Evolutionary conservation across 2,329 filamentous ascomycete genomes (phyloP).

Genomic region (Sclerotinia minor): DNA sequence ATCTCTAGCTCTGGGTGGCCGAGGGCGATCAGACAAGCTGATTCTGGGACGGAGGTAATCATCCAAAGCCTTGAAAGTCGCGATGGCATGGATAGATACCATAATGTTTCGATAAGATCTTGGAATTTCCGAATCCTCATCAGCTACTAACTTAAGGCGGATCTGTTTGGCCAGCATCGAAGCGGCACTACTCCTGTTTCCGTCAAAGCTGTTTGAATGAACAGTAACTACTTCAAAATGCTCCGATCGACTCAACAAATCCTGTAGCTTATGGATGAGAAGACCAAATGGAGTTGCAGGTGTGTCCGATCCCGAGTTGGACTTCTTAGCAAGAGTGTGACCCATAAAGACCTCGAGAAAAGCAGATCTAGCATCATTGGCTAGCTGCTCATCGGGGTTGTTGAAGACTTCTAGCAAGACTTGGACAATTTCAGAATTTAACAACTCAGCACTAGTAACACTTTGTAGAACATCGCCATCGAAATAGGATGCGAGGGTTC

Average conservation of each 20-base stretch:
- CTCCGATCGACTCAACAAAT: conserved; percentile 92
- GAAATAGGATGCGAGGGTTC: conserved; percentile 77
- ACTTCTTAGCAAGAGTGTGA: conserved; percentile 60
- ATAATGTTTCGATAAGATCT: conserved; percentile 88
- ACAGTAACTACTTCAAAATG: conserved; percentile 98
- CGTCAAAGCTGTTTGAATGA: conserved; percentile 87
- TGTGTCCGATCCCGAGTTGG: conserved; percentile 65
- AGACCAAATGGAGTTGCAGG: conserved; percentile 85
- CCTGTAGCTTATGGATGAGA: conserved; percentile 90
- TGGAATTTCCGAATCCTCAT: conserved; percentile 88
- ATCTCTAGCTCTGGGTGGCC: conserved; percentile 58
- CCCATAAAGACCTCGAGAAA: conserved; percentile 95
- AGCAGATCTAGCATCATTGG: conserved; percentile 70
- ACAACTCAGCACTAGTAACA: conserved; percentile 91
- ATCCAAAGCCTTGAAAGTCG: conserved; percentile 94
- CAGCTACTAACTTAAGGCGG: conserved; percentile 81
- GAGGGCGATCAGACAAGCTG: conserved; percentile 72
- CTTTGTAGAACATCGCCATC: conserved; percentile 85
- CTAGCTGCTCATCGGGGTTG: conserved; percentile 62
- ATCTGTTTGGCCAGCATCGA: conserved; percentile 98
- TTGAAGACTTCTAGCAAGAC: conserved; percentile 81
- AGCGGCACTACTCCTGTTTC: conserved; percentile 83
- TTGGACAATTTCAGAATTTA: conserved; percentile 86
- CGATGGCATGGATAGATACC: conserved; percentile 97
- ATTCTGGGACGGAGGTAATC: conserved; percentile 94